These are phyloP conservation scores for Macrophomina tecta DNA, from an alignment of 2,329 filamentous ascomycete genomes.

Conservation along the genomic window DNA sequence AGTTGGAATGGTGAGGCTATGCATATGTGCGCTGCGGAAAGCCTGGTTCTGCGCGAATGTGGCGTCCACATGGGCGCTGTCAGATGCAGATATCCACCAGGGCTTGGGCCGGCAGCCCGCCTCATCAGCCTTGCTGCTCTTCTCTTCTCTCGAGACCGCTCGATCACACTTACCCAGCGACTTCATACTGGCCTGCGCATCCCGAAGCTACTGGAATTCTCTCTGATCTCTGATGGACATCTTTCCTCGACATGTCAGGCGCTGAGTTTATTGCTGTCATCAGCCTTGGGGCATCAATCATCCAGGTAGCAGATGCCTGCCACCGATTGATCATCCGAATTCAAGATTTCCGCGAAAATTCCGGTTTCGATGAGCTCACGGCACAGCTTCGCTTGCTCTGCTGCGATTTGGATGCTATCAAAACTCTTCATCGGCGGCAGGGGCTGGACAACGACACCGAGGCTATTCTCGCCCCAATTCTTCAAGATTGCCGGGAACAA, in stretches of 20 bases:
- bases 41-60: too few species aligned
- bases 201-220: too few species aligned
- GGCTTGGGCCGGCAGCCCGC: too few species aligned
- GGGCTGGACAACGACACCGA: background rate
- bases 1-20: too few species aligned
- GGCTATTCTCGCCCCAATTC: background rate
- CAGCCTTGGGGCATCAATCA: slow-evolving; percentile 1
- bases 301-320: slow-evolving; percentile 11
- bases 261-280: slow-evolving; percentile 11
- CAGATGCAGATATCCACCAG: too few species aligned
- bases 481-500: background rate
- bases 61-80: too few species aligned
- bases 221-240: too few species aligned
- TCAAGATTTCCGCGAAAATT: background rate
- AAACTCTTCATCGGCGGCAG: background rate
- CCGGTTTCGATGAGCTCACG: background rate
- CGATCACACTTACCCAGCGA: too few species aligned
- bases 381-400: slow-evolving; percentile 1
- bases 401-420: background rate
- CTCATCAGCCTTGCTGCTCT: too few species aligned
- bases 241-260: background rate
- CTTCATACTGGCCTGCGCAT: too few species aligned
- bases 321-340: background rate
- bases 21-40: too few species aligned
- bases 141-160: too few species aligned